Evolutionary conservation across 331 rosid species (phyloP).

Genomic region (Cydonia oblonga): DNA sequence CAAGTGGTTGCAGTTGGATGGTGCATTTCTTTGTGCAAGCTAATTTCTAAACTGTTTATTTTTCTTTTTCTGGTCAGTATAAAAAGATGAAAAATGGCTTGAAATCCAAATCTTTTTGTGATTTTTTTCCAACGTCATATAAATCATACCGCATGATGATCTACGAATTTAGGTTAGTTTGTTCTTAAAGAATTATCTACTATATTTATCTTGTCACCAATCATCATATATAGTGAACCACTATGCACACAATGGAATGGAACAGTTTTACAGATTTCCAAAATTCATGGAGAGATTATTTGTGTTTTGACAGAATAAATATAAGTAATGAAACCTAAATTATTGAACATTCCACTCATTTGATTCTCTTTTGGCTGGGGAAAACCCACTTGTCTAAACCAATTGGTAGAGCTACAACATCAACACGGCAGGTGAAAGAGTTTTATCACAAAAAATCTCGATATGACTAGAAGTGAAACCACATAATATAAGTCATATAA

Average conservation of each 20-base stretch:
- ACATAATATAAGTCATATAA: too few species aligned
- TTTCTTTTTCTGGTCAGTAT: background rate
- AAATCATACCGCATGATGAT: background rate
- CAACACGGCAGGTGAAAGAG: too few species aligned
- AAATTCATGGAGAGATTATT: too few species aligned
- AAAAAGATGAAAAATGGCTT: background rate
- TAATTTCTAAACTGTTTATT: background rate
- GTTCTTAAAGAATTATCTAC: background rate
- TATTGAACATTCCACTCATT: background rate
- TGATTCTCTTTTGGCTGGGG: background rate
- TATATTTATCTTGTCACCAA: background rate
- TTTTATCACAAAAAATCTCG: too few species aligned
- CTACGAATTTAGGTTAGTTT: too few species aligned
- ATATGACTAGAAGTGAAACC: background rate
- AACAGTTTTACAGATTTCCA: background rate
- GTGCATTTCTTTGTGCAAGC: background rate
- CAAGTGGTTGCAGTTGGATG: background rate
- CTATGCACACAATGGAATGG: too few species aligned
- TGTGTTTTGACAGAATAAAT: background rate
- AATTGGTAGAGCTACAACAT: too few species aligned
- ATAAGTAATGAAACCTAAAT: background rate
- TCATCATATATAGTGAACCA: background rate
- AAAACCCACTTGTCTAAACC: background rate
- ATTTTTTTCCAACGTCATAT: background rate
- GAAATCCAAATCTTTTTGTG: background rate